Base-by-base conservation (phyloP, 2,329 filamentous ascomycete species). In the Colletotrichum falcatum region DNA sequence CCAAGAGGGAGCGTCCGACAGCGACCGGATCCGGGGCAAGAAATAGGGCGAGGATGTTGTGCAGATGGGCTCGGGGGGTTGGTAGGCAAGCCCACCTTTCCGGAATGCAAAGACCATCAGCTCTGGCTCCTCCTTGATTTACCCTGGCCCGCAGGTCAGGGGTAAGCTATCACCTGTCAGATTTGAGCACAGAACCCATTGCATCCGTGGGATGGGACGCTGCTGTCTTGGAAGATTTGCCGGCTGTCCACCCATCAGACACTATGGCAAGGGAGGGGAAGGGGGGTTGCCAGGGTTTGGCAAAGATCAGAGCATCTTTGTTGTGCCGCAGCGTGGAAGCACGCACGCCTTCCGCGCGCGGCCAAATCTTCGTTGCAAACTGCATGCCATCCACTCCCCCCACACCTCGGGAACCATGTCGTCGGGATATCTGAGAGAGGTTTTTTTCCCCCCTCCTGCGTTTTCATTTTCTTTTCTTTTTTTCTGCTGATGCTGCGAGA, bases 81-180 rank as follows among this genome's bases (percentile, higher is more conserved):
- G 6, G 49, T 51, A 46, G 53, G 37, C 58, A 53, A 58, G 58
- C 35, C 58, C 67, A 67, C 66, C 39, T 33, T 61, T 42, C 39
- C 63, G 60, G 28, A 35, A 26, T n/a, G 35, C 54, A 56, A 61
- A 55, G 56, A 6, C 20, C 18, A 33, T 35, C 26, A 33, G 28
- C 23, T 35, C 9, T 35, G n/a, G 30, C 30, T 51, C 51, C 35
- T 65, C 30, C 30, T 7, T 33, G 30, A n/a, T n/a, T 46, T 16
- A 35, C 51, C 53, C 26, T 53, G 37, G 44, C 30, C 44, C 23
- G 49, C 18, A 53, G 51, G 20, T 61, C 49, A 67, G 55, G 63
- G 63, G 63, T 62, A 35, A 58, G 49, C 56, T 67, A 39, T 70
- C 68, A 70, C 42, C 62, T 63, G 59, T 68, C 68, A 70, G 46